Evolutionary conservation across 495 filamentous ascomycete species (phyloP).

Genomic region (Geopyxis carbonaria): DNA sequence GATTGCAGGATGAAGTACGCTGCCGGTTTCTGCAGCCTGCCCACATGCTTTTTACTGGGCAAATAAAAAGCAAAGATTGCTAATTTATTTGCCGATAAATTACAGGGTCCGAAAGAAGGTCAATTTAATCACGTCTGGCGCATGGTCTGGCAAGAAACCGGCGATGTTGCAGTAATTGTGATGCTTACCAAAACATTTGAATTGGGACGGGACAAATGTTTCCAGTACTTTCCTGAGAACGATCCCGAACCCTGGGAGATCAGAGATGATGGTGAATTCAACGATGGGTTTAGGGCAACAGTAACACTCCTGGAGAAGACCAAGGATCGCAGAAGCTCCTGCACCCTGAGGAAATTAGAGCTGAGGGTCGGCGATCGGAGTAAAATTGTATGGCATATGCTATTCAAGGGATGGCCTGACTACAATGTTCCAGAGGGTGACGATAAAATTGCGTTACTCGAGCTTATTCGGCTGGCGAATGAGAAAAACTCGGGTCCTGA

Average conservation of each 20-base stretch:
- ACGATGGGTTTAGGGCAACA: conserved; percentile 41
- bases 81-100: conserved; percentile 27
- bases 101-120: conserved; percentile 65
- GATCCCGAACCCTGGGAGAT: conserved; percentile 37
- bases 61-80: too few relatives aligned
- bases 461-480: conserved; percentile 58
- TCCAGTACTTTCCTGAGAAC: conserved; percentile 64
- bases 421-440: conserved; percentile 70
- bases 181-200: conserved; percentile 93
- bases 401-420: conserved; percentile 90
- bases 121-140: conserved; percentile 74
- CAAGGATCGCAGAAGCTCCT: conserved; percentile 31
- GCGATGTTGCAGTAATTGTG: conserved; percentile 66
- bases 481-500: conserved; percentile 42
- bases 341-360: conserved; percentile 33
- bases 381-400: conserved; percentile 69
- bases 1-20: too few relatives aligned
- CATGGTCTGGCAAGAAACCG: conserved; percentile 80
- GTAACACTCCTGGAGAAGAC: conserved; percentile 36
- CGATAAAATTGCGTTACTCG: conserved; percentile 60
- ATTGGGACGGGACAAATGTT: conserved; percentile 70
- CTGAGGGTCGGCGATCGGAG: conserved; percentile 42
- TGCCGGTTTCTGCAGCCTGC: too few relatives aligned
- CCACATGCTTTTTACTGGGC: too few relatives aligned
- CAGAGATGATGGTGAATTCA: conserved; percentile 44